Conservation (phyloP, 352 stramenopile genomes). For the Hyaloperonospora brassicae region DNA sequence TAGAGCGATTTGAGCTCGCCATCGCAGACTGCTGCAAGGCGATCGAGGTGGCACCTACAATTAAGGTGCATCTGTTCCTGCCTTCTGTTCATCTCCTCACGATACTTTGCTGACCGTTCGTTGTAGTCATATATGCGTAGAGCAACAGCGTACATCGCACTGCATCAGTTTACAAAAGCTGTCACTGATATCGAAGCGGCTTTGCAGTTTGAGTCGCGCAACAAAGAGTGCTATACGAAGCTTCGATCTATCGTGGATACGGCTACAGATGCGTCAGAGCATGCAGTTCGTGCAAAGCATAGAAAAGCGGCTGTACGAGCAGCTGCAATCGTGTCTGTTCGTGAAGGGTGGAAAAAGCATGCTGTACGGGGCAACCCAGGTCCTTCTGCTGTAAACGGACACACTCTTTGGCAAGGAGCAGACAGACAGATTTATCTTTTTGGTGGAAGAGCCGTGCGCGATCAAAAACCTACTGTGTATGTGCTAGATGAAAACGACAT, state of each 20-base stretch:
- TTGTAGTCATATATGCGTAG: slow-evolving; percentile 48
- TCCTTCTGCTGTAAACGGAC: slow-evolving; percentile 55
- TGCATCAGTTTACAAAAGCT: slow-evolving; percentile 19
- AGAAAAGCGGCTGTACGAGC: slow-evolving; percentile 25
- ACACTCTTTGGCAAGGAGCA: slow-evolving; percentile 37
- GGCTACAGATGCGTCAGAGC: slow-evolving; percentile 1
- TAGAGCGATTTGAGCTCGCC: slow-evolving; percentile 32
- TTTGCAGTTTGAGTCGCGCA: slow-evolving; percentile 38
- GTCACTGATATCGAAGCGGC: slow-evolving; percentile 39
- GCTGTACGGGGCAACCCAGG: slow-evolving; percentile 55
- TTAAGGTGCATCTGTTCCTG: slow-evolving; percentile 36
- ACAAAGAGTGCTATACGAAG: slow-evolving; percentile 42
- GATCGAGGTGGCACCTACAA: slow-evolving; percentile 34
- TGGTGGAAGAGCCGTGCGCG: slow-evolving; percentile 49
- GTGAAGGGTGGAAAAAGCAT: slow-evolving; percentile 36
- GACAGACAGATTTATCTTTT: slow-evolving; percentile 33
- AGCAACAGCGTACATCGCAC: slow-evolving; percentile 34
- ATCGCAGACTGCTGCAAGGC: slow-evolving; percentile 43
- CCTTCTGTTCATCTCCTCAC: not conserved
- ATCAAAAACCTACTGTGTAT: slow-evolving; percentile 47
- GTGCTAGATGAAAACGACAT: slow-evolving; percentile 35
- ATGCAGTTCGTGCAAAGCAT: slow-evolving; percentile 3
- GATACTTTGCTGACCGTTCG: slow-evolving; percentile 1
- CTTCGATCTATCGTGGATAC: slow-evolving; percentile 30
- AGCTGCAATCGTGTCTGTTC: slow-evolving; percentile 25